Conservation (phyloP, 495 filamentous ascomycete genomes). For the Aspergillus heteromorphus region DNA sequence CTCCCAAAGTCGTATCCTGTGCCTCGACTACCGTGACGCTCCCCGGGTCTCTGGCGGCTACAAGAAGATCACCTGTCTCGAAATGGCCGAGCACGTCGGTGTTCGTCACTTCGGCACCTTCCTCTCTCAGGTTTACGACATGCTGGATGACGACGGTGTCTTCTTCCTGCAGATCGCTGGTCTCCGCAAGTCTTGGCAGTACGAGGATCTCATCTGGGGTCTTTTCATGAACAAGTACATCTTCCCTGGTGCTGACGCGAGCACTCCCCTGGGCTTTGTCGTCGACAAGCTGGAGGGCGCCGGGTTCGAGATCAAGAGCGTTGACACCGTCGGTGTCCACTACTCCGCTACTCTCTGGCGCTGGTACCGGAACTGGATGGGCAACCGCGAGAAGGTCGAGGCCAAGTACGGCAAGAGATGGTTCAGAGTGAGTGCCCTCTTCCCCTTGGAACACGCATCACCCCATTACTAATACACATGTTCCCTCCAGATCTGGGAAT, state of each 20-base stretch:
- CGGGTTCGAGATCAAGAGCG: conserved; percentile 54
- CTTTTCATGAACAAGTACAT: conserved; percentile 77
- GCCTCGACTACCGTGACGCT: conserved; percentile 67
- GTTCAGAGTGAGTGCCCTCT: conserved; percentile 75
- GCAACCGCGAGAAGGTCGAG: conserved; percentile 87
- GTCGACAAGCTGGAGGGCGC: conserved; percentile 61
- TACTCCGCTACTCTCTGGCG: conserved; percentile 96
- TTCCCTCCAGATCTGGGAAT: conserved; percentile 82
- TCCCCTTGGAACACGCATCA: neutral
- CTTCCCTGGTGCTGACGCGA: conserved; percentile 66
- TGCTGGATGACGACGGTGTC: conserved; percentile 65
- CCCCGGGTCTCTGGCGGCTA: conserved; percentile 54
- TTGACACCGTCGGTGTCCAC: conserved; percentile 92
- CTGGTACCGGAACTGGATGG: conserved; percentile 99
- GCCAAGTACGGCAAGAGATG: conserved; percentile 94
- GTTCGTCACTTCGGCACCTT: conserved; percentile 59
- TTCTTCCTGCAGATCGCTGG: conserved; percentile 72
- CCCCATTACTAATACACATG: conserved; percentile 9
- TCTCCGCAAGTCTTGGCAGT: conserved; percentile 65
- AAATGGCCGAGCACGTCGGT: conserved; percentile 74
- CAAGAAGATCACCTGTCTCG: conserved; percentile 68
- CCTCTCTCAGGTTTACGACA: conserved; percentile 59
- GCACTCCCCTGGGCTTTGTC: conserved; percentile 60
- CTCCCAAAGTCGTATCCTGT: conserved; percentile 58
- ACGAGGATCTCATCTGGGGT: conserved; percentile 70